A percentile compares a stretch with the other conserved stretches of the same genome.
These are phyloP conservation scores for Vanrija sp. DNA, from an alignment of 1,284 basidiomycete species.

Conservation along the genomic window DNA sequence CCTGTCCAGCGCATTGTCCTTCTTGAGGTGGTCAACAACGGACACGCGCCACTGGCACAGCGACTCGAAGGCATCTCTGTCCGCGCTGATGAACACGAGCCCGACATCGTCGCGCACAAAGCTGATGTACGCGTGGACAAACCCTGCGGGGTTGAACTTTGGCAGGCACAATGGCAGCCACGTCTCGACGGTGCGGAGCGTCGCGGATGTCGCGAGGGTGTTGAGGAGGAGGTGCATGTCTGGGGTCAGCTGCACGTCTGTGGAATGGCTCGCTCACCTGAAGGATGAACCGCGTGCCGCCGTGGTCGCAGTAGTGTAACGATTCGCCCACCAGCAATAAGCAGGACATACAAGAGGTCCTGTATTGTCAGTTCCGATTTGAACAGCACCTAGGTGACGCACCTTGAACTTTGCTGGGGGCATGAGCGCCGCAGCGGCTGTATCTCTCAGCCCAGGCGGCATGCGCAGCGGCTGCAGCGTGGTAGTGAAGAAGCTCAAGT, in stretches of 20 bases:
- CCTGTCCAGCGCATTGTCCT: slow-evolving; percentile 56
- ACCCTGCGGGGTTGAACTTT: slow-evolving; percentile 84
- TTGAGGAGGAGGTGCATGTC: slow-evolving; percentile 85
- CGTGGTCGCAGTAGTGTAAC: slow-evolving; percentile 83
- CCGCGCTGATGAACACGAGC: slow-evolving; percentile 50
- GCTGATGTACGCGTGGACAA: slow-evolving; percentile 87
- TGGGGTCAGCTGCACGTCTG: slow-evolving; percentile 37
- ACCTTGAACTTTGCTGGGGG: slow-evolving; percentile 77
- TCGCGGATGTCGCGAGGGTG: slow-evolving; percentile 61
- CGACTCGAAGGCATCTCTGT: slow-evolving; percentile 50
- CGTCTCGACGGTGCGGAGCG: slow-evolving; percentile 69
- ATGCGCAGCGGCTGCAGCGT: slow-evolving; percentile 76
- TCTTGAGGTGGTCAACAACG: slow-evolving; percentile 62
- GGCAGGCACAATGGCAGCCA: slow-evolving; percentile 97
- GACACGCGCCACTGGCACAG: slow-evolving; percentile 64
- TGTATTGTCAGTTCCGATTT: slow-evolving; percentile 37
- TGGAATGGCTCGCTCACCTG: slow-evolving; percentile 55
- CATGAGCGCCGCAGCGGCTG: slow-evolving; percentile 68
- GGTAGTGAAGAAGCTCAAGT: slow-evolving; percentile 73
- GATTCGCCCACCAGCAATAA: slow-evolving; percentile 73
- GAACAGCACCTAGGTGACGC: slow-evolving; percentile 11
- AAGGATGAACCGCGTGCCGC: slow-evolving; percentile 91
- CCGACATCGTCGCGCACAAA: slow-evolving; percentile 56
- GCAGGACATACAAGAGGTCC: slow-evolving; percentile 86
- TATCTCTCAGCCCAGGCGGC: slow-evolving; percentile 63